These are phyloP conservation scores for Penicillium sp. DNA, from an alignment of 2,329 filamentous ascomycete species.

Conservation along the genomic window DNA sequence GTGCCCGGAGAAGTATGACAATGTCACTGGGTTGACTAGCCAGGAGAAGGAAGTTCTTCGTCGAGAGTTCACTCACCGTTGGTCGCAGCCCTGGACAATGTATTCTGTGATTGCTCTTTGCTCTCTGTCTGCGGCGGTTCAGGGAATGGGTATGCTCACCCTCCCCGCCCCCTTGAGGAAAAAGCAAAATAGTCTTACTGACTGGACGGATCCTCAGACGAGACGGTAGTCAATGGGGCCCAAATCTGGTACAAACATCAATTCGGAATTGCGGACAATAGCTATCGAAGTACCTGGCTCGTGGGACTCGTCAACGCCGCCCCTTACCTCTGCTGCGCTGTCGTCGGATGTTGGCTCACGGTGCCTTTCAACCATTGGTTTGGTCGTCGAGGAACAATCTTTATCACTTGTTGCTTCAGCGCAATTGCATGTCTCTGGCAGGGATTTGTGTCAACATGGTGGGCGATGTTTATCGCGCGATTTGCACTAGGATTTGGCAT, in stretches of 20 bases:
- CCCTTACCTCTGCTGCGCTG: constrained; percentile 57
- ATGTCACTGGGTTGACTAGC: constrained; percentile 50
- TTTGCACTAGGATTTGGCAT: constrained; percentile 72
- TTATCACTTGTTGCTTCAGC: constrained; percentile 68
- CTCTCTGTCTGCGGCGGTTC: constrained; percentile 63
- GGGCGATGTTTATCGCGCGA: constrained; percentile 63
- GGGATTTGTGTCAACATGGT: constrained; percentile 65
- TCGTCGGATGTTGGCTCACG: constrained; percentile 67
- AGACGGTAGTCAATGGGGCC: constrained; percentile 64
- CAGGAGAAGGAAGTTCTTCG: constrained; percentile 55
- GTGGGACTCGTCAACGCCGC: constrained; percentile 56
- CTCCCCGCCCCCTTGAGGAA: neutral
- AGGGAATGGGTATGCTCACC: constrained; percentile 54
- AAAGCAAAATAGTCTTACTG: neutral
- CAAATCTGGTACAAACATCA: constrained; percentile 59
- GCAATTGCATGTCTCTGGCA: constrained; percentile 50
- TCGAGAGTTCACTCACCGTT: constrained; percentile 59
- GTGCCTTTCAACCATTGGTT: constrained; percentile 65
- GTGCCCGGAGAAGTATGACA: constrained; percentile 47
- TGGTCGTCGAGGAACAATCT: constrained; percentile 68
- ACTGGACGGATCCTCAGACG: constrained; percentile 43
- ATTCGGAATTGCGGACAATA: constrained; percentile 53
- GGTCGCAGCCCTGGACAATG: constrained; percentile 61
- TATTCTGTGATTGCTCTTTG: constrained; percentile 62
- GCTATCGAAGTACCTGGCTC: constrained; percentile 52